phyloP scores from a whole-genome alignment of 495 filamentous ascomycete genomes.

The Penicillium mononematosum region DNA sequence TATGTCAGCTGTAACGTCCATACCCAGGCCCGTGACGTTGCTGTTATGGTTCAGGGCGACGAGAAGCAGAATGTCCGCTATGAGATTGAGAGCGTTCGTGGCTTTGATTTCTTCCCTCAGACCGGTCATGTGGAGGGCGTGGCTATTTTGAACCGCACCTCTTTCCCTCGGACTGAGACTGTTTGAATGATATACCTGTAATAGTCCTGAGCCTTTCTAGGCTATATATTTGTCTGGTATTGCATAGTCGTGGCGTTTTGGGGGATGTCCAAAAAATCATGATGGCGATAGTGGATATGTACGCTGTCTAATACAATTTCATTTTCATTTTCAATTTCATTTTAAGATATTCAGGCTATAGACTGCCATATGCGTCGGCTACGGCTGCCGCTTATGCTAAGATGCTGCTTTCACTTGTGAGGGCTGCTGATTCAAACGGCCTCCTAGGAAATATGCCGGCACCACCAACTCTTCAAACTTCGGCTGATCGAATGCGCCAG shows the following conservation, averaged over 20 bases:
- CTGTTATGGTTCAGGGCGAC: slow-evolving; percentile 69
- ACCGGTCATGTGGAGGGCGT: slow-evolving; percentile 96
- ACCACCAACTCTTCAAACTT: too few species aligned
- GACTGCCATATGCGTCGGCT: not conserved
- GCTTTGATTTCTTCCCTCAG: slow-evolving; percentile 98
- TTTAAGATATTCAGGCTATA: not conserved
- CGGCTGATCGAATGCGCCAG: too few species aligned
- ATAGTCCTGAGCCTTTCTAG: not conserved
- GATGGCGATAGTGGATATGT: slow-evolving; percentile 4
- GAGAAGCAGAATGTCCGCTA: slow-evolving; percentile 58
- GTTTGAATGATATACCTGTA: not conserved
- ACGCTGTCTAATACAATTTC: slow-evolving; percentile 4
- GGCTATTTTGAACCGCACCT: slow-evolving; percentile 62
- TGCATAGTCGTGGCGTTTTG: slow-evolving; percentile 9
- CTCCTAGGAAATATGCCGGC: too few species aligned
- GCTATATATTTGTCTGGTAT: slow-evolving; percentile 1
- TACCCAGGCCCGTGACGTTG: slow-evolving; percentile 92
- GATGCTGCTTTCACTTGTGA: too few species aligned
- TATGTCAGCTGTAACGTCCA: slow-evolving; percentile 99
- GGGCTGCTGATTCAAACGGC: too few species aligned
- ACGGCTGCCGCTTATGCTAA: too few species aligned
- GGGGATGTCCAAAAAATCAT: not conserved
- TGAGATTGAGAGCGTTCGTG: slow-evolving; percentile 85
- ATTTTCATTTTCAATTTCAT: not conserved
- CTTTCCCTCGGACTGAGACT: slow-evolving; percentile 18